Evolutionary conservation across 2,329 filamentous ascomycete species (phyloP), one percentile per base, ranked within the genome.

Genomic region (Stagonosporopsis cucurbitacearum): DNA sequence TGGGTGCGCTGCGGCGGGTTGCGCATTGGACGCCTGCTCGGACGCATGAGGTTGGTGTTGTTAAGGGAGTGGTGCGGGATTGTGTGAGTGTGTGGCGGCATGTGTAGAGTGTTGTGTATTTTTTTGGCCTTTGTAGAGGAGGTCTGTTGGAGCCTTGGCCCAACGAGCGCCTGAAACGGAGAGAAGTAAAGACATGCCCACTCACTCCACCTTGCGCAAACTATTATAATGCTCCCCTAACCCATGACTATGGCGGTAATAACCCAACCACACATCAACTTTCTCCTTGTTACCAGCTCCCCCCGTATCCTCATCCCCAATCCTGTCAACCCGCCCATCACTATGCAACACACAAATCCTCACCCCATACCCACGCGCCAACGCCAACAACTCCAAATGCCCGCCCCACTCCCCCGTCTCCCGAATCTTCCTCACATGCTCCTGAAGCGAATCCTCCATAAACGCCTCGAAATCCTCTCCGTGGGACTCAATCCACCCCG

Each of bases 181-280:
- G n/a, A n/a, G n/a, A n/a, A n/a, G n/a, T n/a, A n/a, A n/a, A n/a
- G n/a, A n/a, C n/a, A n/a, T n/a, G n/a, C n/a, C n/a, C n/a, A n/a
- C n/a, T 32, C 30, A 32, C 4, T 37, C 75, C 53, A 60, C 57
- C 52, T 74, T 80, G 39, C 79, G 70, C 72, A 99, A 77, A 49
- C 93, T 96, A 74, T 99, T 99, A 78, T 99, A 99, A 78, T 99
- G 95, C 79, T 98, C 95, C 12, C 95, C 95, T 45, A 99, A 80
- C 1, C 94, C 94, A 75, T 96, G 98, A 44, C 91, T 91, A 79
- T 97, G 92, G 67, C 90, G 84, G 77, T 98, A 98, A 76, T 98
- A 99, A 32, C 92, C 94, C 75, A 99, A 75, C 94, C 95, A 98
- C 46, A 96, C 83, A 63, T 85, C 85, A 65, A 84, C 84, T 63